Evolutionary conservation across 495 filamentous ascomycete genomes (phyloP).

Genomic region (Aspergillus asperescens): DNA sequence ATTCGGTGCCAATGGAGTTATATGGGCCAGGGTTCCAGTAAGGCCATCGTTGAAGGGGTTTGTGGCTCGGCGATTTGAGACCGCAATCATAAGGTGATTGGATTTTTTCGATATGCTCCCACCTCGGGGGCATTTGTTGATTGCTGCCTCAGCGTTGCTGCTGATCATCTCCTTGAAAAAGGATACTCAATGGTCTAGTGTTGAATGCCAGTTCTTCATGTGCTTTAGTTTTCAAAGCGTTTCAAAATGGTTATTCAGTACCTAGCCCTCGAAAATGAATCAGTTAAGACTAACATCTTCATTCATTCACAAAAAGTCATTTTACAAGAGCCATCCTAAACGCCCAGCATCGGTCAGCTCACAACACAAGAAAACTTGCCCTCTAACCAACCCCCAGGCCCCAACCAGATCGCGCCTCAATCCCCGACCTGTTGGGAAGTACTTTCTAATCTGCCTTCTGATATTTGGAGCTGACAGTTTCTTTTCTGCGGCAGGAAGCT

Average conservation of each 20-base stretch:
- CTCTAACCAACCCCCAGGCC: too few relatives aligned
- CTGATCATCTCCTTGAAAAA: slow-evolving; percentile 1
- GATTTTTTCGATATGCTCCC: slow-evolving; percentile 7
- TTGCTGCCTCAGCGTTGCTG: slow-evolving; percentile 7
- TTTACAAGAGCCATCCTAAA: neutral
- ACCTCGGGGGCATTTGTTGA: slow-evolving; percentile 3
- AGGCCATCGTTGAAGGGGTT: slow-evolving; percentile 1
- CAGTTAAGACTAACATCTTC: neutral
- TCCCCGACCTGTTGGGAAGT: too few relatives aligned
- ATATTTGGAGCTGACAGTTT: too few relatives aligned
- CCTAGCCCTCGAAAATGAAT: neutral
- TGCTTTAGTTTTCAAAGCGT: neutral
- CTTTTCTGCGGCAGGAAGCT: too few relatives aligned
- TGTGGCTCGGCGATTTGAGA: slow-evolving; percentile 10
- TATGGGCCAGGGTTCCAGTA: slow-evolving; percentile 5
- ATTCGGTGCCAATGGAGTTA: slow-evolving; percentile 5
- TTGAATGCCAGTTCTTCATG: neutral
- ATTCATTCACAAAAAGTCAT: neutral
- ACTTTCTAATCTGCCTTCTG: too few relatives aligned
- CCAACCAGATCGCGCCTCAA: too few relatives aligned
- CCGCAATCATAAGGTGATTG: neutral
- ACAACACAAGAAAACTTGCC: too few relatives aligned
- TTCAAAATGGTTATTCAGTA: neutral
- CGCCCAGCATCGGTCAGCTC: too few relatives aligned
- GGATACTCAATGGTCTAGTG: slow-evolving; percentile 1